Base-by-base conservation (phyloP, 192 early-diverging fungal species). In the Helicostylum pulchrum region DNA sequence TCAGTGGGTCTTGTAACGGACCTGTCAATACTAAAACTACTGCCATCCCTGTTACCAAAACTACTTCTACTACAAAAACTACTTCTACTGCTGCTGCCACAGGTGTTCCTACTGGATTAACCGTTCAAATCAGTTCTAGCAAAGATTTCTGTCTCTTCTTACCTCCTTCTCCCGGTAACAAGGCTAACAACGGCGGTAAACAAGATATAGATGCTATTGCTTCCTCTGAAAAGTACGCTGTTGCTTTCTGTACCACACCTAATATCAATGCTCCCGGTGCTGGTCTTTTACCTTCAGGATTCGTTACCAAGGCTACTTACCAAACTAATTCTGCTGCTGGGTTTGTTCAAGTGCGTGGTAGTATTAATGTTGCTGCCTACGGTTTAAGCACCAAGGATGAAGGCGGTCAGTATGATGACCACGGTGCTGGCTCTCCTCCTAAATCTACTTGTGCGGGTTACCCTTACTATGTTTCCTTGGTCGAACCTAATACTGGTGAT, bases 191-290 rank as follows among this genome's bases (percentile, higher is more conserved):
- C 26, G 31, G 31, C 12, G 61, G 61, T 1, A 66, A 58, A 23
- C 21, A 50, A 14, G 71, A 73, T 52, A 30, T 21, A 7, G 68
- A 68, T 39, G 68, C 71, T 14, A 81, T 84, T 61, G 73, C 80
- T 10, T 51, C 49, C 7, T 78, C 62, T 34, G 82, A 84, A 63
- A 67, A 73, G 42, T 20, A 53, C 8, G 82, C 76, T 46, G 59
- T 77, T 4, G 61, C 78, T 32, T 84, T 84, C 66, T 84, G 82
- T 59, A 80, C 78, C 17, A 39, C 49, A 2, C 43, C 61, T 5
- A 55, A 65, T 17, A 5, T 69, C 14, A 61, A 68, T 55, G 77
- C 76, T 46, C 76, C 76, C 30, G 67, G 65, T 31, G 74, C 79
- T 23, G 62, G 57, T 20, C 26, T 72, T 11, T 72, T 84, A 45